Conservation (phyloP, 805 yeast genomes). For the Zygoascus ofunaensis region DNA sequence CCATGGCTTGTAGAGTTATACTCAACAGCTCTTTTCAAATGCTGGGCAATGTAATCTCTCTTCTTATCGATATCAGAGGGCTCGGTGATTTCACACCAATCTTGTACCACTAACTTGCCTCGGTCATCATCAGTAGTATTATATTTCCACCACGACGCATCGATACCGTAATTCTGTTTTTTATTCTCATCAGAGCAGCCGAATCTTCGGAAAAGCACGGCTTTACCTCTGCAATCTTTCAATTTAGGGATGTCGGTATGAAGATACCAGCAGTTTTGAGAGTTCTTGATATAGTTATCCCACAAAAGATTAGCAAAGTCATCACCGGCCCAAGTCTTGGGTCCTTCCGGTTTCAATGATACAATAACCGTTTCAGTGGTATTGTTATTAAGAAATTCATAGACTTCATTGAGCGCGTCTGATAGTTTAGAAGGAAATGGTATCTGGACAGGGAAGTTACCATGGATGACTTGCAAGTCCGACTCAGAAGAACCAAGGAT, state of each 20-base stretch:
- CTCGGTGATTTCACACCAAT: conserved; percentile 54
- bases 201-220: conserved; percentile 58
- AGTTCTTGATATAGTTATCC: conserved; percentile 43
- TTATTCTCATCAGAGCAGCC: conserved; percentile 43
- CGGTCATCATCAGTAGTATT: conserved; percentile 59
- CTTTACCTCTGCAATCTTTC: conserved; percentile 59
- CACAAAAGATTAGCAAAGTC: conserved; percentile 57
- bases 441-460: conserved; percentile 63
- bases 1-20: conserved; percentile 31
- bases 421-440: conserved; percentile 46
- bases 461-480: conserved; percentile 61
- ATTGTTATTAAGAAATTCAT: conserved; percentile 44
- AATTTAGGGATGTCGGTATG: conserved; percentile 46
- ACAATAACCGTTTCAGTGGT: conserved; percentile 54
- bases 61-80: conserved; percentile 48
- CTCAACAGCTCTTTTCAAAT: conserved; percentile 44
- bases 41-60: conserved; percentile 45
- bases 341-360: conserved; percentile 68
- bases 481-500: conserved; percentile 22
- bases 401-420: conserved; percentile 48
- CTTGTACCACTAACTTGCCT: conserved; percentile 57
- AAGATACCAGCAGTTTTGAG: conserved; percentile 53
- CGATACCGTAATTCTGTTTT: conserved; percentile 45
- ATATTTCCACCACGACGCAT: conserved; percentile 58
- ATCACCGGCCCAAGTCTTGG: conserved; percentile 57